These are phyloP conservation scores for Cutaneotrichosporon daszewskae DNA, from an alignment of 1,284 basidiomycete species.

Conservation along the genomic window DNA sequence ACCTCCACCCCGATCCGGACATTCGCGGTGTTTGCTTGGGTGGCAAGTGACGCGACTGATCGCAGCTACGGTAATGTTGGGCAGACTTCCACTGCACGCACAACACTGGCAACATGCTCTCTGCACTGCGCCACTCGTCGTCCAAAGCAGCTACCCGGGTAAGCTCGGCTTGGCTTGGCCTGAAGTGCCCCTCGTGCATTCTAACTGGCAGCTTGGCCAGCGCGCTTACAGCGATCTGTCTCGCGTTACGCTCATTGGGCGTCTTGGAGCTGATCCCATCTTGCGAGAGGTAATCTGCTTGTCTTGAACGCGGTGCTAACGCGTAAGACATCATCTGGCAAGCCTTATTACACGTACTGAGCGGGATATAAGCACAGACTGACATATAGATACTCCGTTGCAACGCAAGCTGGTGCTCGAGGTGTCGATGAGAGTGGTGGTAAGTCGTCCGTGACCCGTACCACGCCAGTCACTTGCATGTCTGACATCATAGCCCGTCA, in stretches of 20 bases:
- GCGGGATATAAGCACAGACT: neutral
- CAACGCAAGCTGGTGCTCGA: constrained; percentile 25
- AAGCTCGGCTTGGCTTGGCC: too few relatives aligned
- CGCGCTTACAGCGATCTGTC: constrained; percentile 25
- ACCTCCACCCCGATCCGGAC: too few relatives aligned
- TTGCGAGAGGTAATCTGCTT: constrained; percentile 21
- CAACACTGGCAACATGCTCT: neutral
- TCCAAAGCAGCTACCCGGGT: too few relatives aligned
- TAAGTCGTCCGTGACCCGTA: neutral
- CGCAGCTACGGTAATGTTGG: too few relatives aligned
- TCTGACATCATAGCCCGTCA: constrained; percentile 12
- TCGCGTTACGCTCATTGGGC: constrained; percentile 36
- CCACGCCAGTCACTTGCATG: too few relatives aligned
- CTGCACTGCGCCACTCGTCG: too few relatives aligned
- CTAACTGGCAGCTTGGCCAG: neutral
- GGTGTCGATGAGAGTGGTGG: constrained; percentile 20
- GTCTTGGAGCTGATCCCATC: constrained; percentile 38
- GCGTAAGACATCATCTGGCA: constrained; percentile 28
- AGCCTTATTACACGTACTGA: constrained; percentile 41
- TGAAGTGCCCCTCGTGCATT: too few relatives aligned
- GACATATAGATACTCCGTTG: constrained; percentile 33
- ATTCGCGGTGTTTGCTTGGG: too few relatives aligned
- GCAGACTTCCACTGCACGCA: too few relatives aligned
- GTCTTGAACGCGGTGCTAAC: constrained; percentile 4
- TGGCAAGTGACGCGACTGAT: too few relatives aligned